These are phyloP conservation scores for Globisporangium cederbergense DNA, from an alignment of 352 stramenopile species.

Conservation along the genomic window DNA sequence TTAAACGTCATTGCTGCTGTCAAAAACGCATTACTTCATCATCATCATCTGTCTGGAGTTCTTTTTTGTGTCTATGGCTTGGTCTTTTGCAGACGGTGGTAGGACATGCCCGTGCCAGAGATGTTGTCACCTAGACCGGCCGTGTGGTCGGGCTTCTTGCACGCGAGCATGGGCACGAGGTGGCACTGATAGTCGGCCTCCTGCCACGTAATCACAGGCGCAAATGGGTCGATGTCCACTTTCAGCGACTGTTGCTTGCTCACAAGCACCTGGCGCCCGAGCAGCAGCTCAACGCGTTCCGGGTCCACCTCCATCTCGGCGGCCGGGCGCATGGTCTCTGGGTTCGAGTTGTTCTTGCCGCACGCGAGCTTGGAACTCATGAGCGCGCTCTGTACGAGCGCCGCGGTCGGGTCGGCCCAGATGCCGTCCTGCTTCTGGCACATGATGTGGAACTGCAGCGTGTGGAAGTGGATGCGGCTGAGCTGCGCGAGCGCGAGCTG, in stretches of 20 bases:
- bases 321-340: slow-evolving; percentile 48
- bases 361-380: slow-evolving; percentile 84
- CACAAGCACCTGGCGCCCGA: slow-evolving; percentile 50
- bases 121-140: slow-evolving; percentile 85
- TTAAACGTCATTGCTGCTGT: not conserved
- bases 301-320: slow-evolving; percentile 69
- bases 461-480: slow-evolving; percentile 84
- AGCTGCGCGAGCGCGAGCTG: slow-evolving; percentile 55
- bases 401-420: slow-evolving; percentile 68
- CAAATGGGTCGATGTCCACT: slow-evolving; percentile 64
- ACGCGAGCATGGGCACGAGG: slow-evolving; percentile 78
- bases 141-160: slow-evolving; percentile 79
- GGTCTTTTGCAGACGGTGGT: slow-evolving; percentile 62
- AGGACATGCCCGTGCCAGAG: slow-evolving; percentile 78
- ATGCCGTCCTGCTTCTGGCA: slow-evolving; percentile 62
- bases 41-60: not conserved
- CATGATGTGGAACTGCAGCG: slow-evolving; percentile 84
- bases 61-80: slow-evolving; percentile 12
- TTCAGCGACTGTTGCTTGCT: slow-evolving; percentile 51
- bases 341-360: slow-evolving; percentile 43
- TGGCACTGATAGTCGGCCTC: slow-evolving; percentile 75
- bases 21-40: slow-evolving; percentile 2
- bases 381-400: slow-evolving; percentile 69
- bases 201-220: slow-evolving; percentile 60
- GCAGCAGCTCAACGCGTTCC: slow-evolving; percentile 63